These are phyloP conservation scores for Fusarium anguioides DNA, from an alignment of 2,329 filamentous ascomycete species.

Conservation along the genomic window DNA sequence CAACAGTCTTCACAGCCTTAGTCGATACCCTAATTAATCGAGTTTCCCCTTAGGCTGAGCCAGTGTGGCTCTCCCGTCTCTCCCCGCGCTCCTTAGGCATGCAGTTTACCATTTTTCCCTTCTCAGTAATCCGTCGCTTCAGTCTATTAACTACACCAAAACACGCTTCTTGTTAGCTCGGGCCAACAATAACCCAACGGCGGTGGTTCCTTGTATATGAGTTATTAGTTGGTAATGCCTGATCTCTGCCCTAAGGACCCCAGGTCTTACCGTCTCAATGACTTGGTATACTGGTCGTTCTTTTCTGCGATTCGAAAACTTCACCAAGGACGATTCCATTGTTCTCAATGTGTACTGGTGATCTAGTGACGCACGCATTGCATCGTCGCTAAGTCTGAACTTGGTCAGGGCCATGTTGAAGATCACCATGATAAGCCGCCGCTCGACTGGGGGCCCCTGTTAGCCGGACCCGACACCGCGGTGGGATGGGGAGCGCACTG, in stretches of 20 bases:
- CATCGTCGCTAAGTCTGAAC: constrained; percentile 2
- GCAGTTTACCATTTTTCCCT: constrained; percentile 8
- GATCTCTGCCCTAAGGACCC: neutral
- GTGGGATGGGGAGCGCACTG: constrained; percentile 37
- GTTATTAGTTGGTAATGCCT: neutral
- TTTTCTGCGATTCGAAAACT: neutral
- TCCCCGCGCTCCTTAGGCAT: constrained; percentile 22
- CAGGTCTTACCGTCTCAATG: too few species aligned
- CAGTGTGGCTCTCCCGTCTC: constrained; percentile 24
- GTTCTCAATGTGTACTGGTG: neutral
- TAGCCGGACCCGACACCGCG: constrained; percentile 36
- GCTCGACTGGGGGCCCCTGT: constrained; percentile 14
- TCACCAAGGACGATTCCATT: neutral
- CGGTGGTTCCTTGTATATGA: neutral
- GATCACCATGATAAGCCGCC: constrained; percentile 29
- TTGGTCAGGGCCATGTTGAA: constrained; percentile 11
- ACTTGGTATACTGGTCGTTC: too few species aligned
- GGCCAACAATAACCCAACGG: neutral
- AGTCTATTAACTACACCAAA: neutral
- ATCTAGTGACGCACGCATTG: constrained; percentile 9
- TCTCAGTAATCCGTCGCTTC: constrained; percentile 21
- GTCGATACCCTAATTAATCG: constrained; percentile 24
- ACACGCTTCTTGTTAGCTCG: neutral
- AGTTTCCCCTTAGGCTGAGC: constrained; percentile 24
- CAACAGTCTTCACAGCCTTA: constrained; percentile 11